Conservation (phyloP, 2,329 filamentous ascomycete species). For the Hortaea werneckii region DNA sequence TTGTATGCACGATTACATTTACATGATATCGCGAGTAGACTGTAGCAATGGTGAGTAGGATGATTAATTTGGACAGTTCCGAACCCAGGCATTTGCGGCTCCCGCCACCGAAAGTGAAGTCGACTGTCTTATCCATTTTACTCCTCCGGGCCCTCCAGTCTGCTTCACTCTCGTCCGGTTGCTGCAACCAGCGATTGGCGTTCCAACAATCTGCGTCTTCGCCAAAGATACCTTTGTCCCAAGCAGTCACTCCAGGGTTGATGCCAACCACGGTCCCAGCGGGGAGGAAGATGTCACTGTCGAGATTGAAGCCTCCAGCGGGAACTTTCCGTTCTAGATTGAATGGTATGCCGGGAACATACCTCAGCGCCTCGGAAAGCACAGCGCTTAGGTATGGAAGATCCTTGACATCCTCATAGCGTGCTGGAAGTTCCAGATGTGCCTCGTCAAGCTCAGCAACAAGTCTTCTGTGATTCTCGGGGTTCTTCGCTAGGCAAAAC, state of each 20-base stretch:
- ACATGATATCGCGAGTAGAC: constrained; percentile 3
- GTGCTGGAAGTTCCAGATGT: not conserved
- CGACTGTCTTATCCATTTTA: not conserved
- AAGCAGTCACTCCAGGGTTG: constrained; percentile 32
- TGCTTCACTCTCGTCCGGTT: not conserved
- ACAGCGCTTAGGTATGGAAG: constrained; percentile 20
- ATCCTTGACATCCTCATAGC: not conserved
- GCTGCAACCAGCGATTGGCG: constrained; percentile 35
- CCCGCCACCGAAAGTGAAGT: constrained; percentile 23
- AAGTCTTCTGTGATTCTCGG: not conserved
- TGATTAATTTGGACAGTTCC: constrained; percentile 16
- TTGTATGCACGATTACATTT: not conserved
- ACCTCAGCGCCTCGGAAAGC: constrained; percentile 25
- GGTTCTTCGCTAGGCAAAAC: constrained; percentile 19
- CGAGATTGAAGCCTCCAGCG: constrained; percentile 1
- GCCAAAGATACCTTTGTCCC: constrained; percentile 27
- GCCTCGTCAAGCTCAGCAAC: not conserved
- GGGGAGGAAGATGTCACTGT: constrained; percentile 13
- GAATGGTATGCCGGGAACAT: constrained; percentile 24
- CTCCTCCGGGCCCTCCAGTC: not conserved
- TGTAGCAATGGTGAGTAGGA: constrained; percentile 12
- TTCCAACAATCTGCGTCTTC: constrained; percentile 18
- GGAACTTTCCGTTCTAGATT: constrained; percentile 38
- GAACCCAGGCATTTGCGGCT: constrained; percentile 13
- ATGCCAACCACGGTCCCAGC: constrained; percentile 31